Conservation (phyloP, 2,329 filamentous ascomycete genomes). For the Diplodia intermedia region DNA sequence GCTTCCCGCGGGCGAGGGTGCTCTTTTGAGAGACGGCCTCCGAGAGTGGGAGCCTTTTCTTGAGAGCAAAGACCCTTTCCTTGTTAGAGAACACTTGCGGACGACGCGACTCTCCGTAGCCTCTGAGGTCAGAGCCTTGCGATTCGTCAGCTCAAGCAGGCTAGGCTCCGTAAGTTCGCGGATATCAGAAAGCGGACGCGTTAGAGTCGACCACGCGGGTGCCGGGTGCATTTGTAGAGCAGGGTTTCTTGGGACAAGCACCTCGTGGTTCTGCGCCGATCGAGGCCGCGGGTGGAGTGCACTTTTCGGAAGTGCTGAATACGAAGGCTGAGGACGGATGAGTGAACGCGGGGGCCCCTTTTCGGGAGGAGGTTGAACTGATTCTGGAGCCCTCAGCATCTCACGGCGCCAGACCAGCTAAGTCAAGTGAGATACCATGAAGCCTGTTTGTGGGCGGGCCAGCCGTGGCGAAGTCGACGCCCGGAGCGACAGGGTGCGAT, state of each 20-base stretch:
- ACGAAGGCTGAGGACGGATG: conserved; percentile 17
- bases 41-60: conserved; percentile 31
- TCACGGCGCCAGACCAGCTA: neutral
- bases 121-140: conserved; percentile 37
- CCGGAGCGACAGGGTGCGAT: conserved; percentile 40
- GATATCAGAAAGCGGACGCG: conserved; percentile 58
- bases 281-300: conserved; percentile 10
- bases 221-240: conserved; percentile 32
- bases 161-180: conserved; percentile 59
- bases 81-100: conserved; percentile 43
- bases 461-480: conserved; percentile 33
- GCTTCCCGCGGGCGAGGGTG: conserved; percentile 43
- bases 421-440: conserved; percentile 11
- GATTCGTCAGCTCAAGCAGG: conserved; percentile 48
- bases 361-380: conserved; percentile 37
- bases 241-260: neutral
- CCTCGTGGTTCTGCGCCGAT: neutral
- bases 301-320: neutral
- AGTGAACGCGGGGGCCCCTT: conserved; percentile 36
- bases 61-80: conserved; percentile 42
- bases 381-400: conserved; percentile 17
- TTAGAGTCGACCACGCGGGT: conserved; percentile 43
- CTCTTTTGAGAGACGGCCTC: conserved; percentile 43
- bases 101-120: conserved; percentile 36
- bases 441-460: conserved; percentile 23